Evolutionary conservation across 2,329 filamentous ascomycete species (phyloP).

Genomic region (Ceratocystiopsis brevicomis): DNA sequence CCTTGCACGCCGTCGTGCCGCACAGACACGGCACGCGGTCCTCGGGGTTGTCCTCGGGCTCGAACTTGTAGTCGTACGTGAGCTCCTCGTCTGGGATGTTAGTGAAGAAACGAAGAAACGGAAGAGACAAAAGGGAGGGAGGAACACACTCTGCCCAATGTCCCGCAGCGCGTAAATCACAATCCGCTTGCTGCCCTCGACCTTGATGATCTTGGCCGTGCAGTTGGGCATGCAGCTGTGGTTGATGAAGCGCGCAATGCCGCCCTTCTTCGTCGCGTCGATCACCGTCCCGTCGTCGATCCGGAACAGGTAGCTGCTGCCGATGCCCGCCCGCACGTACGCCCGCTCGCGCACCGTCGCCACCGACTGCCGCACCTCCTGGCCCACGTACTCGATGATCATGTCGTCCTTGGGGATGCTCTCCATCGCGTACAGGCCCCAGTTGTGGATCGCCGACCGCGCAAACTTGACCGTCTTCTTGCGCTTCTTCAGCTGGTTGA

Average conservation of each 20-base stretch:
- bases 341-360: constrained; percentile 86
- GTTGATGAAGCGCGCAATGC: constrained; percentile 96
- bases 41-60: constrained; percentile 83
- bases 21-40: constrained; percentile 96
- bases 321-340: constrained; percentile 91
- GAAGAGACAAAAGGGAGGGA: constrained; percentile 7
- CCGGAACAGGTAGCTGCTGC: constrained; percentile 91
- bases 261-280: constrained; percentile 94
- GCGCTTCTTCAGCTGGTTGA: constrained; percentile 97
- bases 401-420: constrained; percentile 95
- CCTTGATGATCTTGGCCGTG: constrained; percentile 97
- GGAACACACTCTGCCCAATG: constrained; percentile 64
- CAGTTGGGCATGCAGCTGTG: constrained; percentile 97
- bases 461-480: constrained; percentile 99
- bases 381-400: constrained; percentile 99
- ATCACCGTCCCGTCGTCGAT: constrained; percentile 97
- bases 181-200: constrained; percentile 93
- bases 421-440: constrained; percentile 94
- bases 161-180: constrained; percentile 96
- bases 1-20: constrained; percentile 90
- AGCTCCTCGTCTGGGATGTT: constrained; percentile 68
- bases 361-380: constrained; percentile 91
- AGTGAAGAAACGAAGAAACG: constrained; percentile 4
- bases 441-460: constrained; percentile 93
- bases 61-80: constrained; percentile 99